A percentile compares a stretch with the other conserved stretches of the same genome.
These are phyloP conservation scores for Furcasterigmium sp. DNA, from an alignment of 2,329 filamentous ascomycete species.

Conservation along the genomic window DNA sequence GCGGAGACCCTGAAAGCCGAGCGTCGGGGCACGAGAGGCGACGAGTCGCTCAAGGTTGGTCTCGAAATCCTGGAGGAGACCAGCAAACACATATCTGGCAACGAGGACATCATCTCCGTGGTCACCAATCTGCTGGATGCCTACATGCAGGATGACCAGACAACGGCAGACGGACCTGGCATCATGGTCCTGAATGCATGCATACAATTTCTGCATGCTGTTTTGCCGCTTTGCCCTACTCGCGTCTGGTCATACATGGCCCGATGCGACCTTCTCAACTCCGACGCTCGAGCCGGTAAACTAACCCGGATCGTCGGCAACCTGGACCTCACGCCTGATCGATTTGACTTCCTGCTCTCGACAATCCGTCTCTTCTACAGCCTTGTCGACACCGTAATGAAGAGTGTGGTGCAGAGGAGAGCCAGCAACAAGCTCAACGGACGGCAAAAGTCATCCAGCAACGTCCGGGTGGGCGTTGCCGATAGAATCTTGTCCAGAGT, in stretches of 20 bases:
- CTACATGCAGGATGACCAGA: slow-evolving; percentile 52
- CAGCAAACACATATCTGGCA: slow-evolving; percentile 49
- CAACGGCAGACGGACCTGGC: slow-evolving; percentile 55
- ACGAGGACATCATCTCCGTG: slow-evolving; percentile 72
- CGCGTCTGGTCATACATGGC: slow-evolving; percentile 87
- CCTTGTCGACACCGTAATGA: slow-evolving; percentile 70
- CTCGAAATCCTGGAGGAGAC: slow-evolving; percentile 49
- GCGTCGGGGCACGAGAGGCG: slow-evolving; percentile 14
- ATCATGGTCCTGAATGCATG: slow-evolving; percentile 66
- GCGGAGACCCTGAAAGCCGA: slow-evolving; percentile 35
- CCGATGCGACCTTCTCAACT: slow-evolving; percentile 73
- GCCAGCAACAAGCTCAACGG: slow-evolving; percentile 42
- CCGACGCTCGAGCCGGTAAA: slow-evolving; percentile 69
- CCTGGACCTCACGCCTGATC: slow-evolving; percentile 70
- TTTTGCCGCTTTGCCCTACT: slow-evolving; percentile 70
- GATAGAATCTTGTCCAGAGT: slow-evolving; percentile 72
- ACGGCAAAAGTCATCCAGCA: slow-evolving; percentile 40
- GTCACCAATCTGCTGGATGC: slow-evolving; percentile 81
- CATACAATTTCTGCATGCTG: slow-evolving; percentile 70
- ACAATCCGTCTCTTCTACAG: slow-evolving; percentile 69
- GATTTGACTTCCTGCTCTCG: slow-evolving; percentile 71
- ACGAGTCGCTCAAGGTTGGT: slow-evolving; percentile 21
- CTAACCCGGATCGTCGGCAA: slow-evolving; percentile 76
- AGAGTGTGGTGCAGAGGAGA: slow-evolving; percentile 63
- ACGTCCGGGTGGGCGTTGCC: slow-evolving; percentile 66